Conservation (phyloP, 148 eudicot species). For the Dysphania ambrosioides region DNA sequence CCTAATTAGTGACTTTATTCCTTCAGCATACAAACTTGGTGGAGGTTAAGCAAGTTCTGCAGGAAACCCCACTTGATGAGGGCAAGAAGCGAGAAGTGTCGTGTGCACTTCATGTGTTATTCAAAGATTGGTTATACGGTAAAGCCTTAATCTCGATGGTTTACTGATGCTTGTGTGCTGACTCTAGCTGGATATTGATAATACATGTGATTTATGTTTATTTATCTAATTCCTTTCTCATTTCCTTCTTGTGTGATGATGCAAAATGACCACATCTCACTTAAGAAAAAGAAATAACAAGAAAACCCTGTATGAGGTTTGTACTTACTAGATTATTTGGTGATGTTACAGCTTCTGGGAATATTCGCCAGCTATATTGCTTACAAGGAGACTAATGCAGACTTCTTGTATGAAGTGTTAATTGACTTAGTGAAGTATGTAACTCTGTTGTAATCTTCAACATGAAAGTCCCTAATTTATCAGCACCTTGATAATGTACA, state of each 20-base stretch:
- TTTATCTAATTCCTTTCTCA: no score
- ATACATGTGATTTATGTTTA: not conserved
- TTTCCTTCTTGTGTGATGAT: not conserved
- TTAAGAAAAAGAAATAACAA: no score
- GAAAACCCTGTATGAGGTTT: not conserved
- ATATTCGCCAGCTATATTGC: slow-evolving; percentile 83
- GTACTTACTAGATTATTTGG: slow-evolving; percentile 9
- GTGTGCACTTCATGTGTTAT: slow-evolving; percentile 71
- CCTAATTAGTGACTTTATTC: slow-evolving; percentile 12
- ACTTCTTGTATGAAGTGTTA: not conserved
- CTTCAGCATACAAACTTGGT: slow-evolving; percentile 58
- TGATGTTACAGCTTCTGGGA: slow-evolving; percentile 75
- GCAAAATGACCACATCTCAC: no score
- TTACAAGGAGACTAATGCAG: slow-evolving; percentile 56
- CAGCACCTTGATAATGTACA: slow-evolving; percentile 4
- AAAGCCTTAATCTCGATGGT: slow-evolving; percentile 21
- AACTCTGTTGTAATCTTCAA: slow-evolving; percentile 5
- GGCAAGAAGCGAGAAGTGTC: slow-evolving; percentile 77
- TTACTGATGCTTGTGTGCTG: slow-evolving; percentile 2
- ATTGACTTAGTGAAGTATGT: slow-evolving; percentile 17
- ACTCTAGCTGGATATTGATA: no score
- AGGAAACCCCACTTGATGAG: slow-evolving; percentile 81
- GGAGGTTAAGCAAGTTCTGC: slow-evolving; percentile 80
- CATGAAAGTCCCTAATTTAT: not conserved
- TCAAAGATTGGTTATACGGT: slow-evolving; percentile 96